Evolutionary conservation across 345 rosid species (phyloP).

Genomic region (Rhodomyrtus tomentosa): DNA sequence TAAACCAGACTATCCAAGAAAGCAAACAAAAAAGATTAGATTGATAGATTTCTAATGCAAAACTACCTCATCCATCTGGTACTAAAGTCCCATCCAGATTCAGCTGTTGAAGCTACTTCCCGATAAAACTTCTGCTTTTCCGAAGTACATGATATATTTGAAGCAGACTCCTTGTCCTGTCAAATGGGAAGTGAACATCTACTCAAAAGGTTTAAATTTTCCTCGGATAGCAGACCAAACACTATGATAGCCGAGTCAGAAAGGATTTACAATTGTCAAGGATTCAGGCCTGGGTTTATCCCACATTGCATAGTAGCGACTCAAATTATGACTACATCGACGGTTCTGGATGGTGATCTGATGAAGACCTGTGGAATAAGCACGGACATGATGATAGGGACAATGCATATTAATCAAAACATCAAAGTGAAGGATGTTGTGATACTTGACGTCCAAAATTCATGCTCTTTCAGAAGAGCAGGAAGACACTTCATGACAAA

Average conservation of each 20-base stretch:
- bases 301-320: conserved; percentile 91
- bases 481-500: conserved; percentile 47
- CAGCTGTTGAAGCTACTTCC: conserved; percentile 75
- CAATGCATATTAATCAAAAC: background rate
- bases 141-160: conserved; percentile 18
- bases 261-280: conserved; percentile 34
- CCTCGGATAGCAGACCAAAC: background rate
- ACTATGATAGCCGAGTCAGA: background rate
- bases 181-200: background rate
- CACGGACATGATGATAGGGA: background rate
- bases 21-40: background rate
- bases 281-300: conserved; percentile 84
- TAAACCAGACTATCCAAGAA: background rate
- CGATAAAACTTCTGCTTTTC: conserved; percentile 59
- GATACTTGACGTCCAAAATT: conserved; percentile 75
- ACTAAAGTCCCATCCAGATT: conserved; percentile 93
- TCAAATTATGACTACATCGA: conserved; percentile 39
- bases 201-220: background rate
- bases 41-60: background rate
- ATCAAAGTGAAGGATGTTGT: background rate
- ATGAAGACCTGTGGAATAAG: conserved; percentile 42
- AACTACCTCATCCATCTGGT: conserved; percentile 89
- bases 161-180: conserved; percentile 62
- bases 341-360: conserved; percentile 40
- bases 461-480: conserved; percentile 58